Percentiles rank a stretch among this genome's conserved stretches.
Conservation (phyloP, 2,329 filamentous ascomycete genomes). For the Cercospora zeina region DNA sequence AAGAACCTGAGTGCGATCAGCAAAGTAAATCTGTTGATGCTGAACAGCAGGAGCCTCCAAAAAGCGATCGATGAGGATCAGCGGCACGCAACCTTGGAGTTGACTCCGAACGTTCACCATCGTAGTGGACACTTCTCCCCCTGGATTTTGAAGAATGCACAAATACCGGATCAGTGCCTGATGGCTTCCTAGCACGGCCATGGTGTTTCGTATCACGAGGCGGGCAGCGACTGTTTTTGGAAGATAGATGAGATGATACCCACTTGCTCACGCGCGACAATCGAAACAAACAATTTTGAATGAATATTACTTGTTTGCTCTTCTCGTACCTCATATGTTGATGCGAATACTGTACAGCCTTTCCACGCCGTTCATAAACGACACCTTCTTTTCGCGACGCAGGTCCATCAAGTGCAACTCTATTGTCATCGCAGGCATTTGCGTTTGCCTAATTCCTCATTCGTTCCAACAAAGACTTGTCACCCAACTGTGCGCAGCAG, state of each 20-base stretch:
- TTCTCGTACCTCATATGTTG: neutral
- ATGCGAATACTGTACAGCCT: neutral
- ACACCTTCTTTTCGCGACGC: no score
- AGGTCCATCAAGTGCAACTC: no score
- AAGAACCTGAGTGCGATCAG: neutral
- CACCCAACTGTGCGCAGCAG: no score
- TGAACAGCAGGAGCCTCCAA: neutral
- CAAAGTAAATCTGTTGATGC: neutral
- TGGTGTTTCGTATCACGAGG: neutral
- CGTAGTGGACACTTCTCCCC: neutral
- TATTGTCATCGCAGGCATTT: no score
- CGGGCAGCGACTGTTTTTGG: neutral
- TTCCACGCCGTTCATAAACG: neutral
- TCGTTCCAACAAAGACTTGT: no score
- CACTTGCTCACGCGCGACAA: neutral
- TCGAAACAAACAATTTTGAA: neutral
- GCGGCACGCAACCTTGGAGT: neutral
- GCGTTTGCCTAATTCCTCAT: no score
- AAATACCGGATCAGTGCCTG: neutral
- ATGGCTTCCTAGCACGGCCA: neutral
- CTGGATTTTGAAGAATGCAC: neutral
- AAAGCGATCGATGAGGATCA: neutral
- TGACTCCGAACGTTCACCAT: neutral
- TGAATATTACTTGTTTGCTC: neutral
- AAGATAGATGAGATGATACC: slow-evolving; percentile 17